Conservation (phyloP, 2,329 filamentous ascomycete species). For the Aureobasidium sp. region DNA sequence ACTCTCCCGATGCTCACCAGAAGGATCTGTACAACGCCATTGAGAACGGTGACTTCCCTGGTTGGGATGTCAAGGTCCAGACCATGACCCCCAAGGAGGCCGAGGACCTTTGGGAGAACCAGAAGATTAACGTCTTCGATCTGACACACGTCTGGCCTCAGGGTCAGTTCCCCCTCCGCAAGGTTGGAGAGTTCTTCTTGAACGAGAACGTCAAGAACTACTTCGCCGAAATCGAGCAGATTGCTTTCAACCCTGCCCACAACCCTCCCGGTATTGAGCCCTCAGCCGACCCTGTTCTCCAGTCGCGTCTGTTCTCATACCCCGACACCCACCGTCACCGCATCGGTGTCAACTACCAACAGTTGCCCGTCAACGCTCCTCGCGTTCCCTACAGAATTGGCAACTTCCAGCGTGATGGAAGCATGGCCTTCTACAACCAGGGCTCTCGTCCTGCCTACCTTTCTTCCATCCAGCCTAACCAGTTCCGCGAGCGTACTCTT, state of each 20-base stretch:
- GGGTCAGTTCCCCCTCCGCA: conserved; percentile 42
- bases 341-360: conserved; percentile 51
- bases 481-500: conserved; percentile 38
- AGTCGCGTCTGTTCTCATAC: conserved; percentile 63
- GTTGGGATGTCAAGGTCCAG: conserved; percentile 44
- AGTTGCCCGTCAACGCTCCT: conserved; percentile 46
- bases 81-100: conserved; percentile 46
- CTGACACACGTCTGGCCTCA: conserved; percentile 49
- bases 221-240: conserved; percentile 61
- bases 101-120: conserved; percentile 43
- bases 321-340: conserved; percentile 55
- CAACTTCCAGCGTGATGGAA: conserved; percentile 67
- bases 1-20: conserved; percentile 44
- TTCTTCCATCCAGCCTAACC: conserved; percentile 43
- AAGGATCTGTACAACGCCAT: conserved; percentile 46
- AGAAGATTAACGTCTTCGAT: conserved; percentile 48
- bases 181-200: conserved; percentile 44
- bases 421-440: conserved; percentile 61
- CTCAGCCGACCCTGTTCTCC: conserved; percentile 61
- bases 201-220: conserved; percentile 52
- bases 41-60: conserved; percentile 44
- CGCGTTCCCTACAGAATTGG: conserved; percentile 48
- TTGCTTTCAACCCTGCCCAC: conserved; percentile 60
- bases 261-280: conserved; percentile 60
- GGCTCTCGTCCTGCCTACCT: conserved; percentile 51